Evolutionary conservation across 1,139 yeast genomes (phyloP), one percentile per base, ranked within the genome.

Genomic region (Suhomyces ambrosiae): DNA sequence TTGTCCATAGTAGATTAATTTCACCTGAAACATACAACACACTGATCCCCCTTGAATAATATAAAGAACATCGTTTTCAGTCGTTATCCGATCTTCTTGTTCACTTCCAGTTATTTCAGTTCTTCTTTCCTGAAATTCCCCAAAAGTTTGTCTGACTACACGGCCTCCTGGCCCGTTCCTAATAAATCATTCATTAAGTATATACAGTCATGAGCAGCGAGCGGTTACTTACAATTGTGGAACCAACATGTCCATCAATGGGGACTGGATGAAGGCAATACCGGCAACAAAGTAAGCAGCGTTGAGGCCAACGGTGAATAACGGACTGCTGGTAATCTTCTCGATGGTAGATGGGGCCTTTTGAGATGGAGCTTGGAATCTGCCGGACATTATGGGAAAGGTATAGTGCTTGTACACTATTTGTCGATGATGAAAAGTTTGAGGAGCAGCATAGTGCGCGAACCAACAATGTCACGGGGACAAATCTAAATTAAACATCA

Each of bases 201-300:
- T 33, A 32, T 32, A 18, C 27, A 32, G n/a, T n/a, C n/a, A n/a
- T n/a, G n/a, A n/a, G n/a, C n/a, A n/a, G n/a, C n/a, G n/a, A n/a
- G n/a, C n/a, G n/a, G n/a, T n/a, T 23, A 27, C 23, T 54, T 68
- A 74, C 60, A 79, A 72, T 62, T 84, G 90, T 40, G 92, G 92
- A 51, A 83, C 89, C 65, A 85, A 68, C 79, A 82, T 77, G 42
- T 84, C 92, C 87, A 83, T 82, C 57, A 82, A 65, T 48, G 90
- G 84, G 32, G 89, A 82, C 67, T 82, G 87, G 50, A 85, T 78
- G 62, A 84, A 77, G 15, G 79, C 79, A 50, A 83, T 85, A 58
- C 92, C 92, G 33, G 85, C 80, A 43, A 75, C 79, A 55, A 85
- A 85, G 47, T 83, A 69, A 26, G 71, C 74, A 44, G 76, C 79